Base-by-base conservation (phyloP, 257 asterid genomes). In the Solanum clarkiae region DNA sequence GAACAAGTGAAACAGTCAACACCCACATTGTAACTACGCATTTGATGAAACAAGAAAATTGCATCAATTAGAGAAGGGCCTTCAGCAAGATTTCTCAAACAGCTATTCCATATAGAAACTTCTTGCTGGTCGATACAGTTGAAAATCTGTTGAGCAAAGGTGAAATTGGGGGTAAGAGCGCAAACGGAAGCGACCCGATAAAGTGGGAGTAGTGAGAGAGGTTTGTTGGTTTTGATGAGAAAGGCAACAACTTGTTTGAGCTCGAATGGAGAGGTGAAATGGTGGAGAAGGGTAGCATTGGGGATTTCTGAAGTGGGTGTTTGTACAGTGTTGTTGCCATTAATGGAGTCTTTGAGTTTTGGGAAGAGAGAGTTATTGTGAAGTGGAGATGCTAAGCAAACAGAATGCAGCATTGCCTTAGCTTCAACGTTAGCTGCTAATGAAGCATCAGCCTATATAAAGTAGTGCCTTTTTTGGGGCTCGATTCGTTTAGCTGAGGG, bases 1-100 rank as follows among this genome's bases (percentile, higher is more conserved):
- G 94, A 92, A 85, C 91, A 94, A 83, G 95, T 91, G 57, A 90
- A 92, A 85, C 88, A 81, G 89, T 94, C 93, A 0, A 88, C 92
- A 51, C 62, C 69, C 2, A 92, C 90, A 71, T 91, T 85, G 87
- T 92, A 86, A 75, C 22, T 60, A 5, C 88, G 65, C 89, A 93
- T 80, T 63, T 93, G 94, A 84, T 86, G 59, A 85, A 92, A 93
- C 88, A 94, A 77, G 85, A 89, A 81, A 81, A 94, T 56, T 6
- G 97, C 94, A 88, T 94, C 89, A 63, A 70, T 88, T 24, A 93
- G 90, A 47, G 90, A 71, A 45, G 84, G 89, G 68, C 92, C 86
- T 32, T 89, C 91, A n/a, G 95, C 94, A 26, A 89, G 88, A 70
- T 89, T 86, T 87, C 89, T 90, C 47, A 94, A 86, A 84, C 94